Evolutionary conservation across 805 yeast species (phyloP).

Genomic region (Candida tallmaniae): DNA sequence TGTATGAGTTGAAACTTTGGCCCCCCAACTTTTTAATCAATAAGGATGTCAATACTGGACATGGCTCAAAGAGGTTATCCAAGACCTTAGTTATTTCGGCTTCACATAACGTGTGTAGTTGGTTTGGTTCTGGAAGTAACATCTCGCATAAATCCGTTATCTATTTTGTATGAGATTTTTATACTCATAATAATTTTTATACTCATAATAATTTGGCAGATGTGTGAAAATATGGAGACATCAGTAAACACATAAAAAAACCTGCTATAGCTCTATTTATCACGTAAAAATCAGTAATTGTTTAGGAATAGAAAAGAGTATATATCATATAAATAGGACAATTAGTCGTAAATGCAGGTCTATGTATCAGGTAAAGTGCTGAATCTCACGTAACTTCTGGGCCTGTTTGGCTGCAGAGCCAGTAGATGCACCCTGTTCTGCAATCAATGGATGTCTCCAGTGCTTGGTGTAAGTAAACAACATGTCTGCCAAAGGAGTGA

Average conservation of each 20-base stretch:
- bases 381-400: conserved; percentile 40
- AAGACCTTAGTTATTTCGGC: conserved; percentile 23
- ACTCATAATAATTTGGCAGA: too few species aligned
- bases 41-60: conserved; percentile 40
- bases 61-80: conserved; percentile 63
- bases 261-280: too few species aligned
- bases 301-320: too few species aligned
- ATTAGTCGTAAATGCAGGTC: too few species aligned
- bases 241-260: too few species aligned
- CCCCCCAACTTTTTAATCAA: conserved; percentile 25
- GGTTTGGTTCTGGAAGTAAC: conserved; percentile 4
- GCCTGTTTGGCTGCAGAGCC: conserved; percentile 32
- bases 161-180: too few species aligned
- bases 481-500: conserved; percentile 39
- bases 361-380: conserved; percentile 35
- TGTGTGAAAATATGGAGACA: too few species aligned
- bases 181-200: too few species aligned
- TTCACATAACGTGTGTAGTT: conserved; percentile 1
- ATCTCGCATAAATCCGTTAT: conserved; percentile 1
- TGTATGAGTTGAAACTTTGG: conserved; percentile 17
- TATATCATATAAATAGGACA: too few species aligned
- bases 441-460: conserved; percentile 48
- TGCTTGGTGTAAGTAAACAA: conserved; percentile 44
- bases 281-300: too few species aligned
- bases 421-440: conserved; percentile 39